Conservation (phyloP, 331 rosid genomes). For the Telfairia occidentalis region DNA sequence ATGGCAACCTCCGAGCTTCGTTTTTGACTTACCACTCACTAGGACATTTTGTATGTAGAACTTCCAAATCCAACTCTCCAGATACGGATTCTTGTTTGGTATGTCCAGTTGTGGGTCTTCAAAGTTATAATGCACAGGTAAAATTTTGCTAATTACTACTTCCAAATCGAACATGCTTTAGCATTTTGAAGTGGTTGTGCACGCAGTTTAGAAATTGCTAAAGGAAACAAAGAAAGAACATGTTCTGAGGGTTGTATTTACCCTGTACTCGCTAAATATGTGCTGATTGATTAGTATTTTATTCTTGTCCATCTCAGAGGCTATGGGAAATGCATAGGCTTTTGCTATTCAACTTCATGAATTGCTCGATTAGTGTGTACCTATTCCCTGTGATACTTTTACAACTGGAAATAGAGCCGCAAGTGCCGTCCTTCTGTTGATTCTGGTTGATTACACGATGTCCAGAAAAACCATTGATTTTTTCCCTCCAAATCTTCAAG, state of each 20-base stretch:
- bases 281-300: background rate
- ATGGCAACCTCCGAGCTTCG: slow-evolving; percentile 65
- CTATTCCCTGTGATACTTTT: background rate
- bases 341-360: background rate
- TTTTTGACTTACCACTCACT: slow-evolving; percentile 85
- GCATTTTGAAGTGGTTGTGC: background rate
- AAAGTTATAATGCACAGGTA: slow-evolving; percentile 80
- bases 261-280: background rate
- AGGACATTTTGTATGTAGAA: slow-evolving; percentile 51
- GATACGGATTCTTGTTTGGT: slow-evolving; percentile 31
- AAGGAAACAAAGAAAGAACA: background rate
- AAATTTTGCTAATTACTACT: background rate
- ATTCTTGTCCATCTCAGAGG: background rate
- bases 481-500: background rate
- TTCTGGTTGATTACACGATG: background rate
- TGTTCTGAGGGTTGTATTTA: background rate
- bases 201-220: background rate
- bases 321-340: background rate
- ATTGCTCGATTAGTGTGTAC: background rate
- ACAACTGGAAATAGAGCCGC: background rate
- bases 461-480: background rate
- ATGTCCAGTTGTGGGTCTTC: slow-evolving; percentile 80
- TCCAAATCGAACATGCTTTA: background rate
- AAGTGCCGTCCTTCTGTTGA: background rate
- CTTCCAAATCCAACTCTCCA: slow-evolving; percentile 20